Percentiles rank a stretch among this genome's conserved stretches.
Evolutionary conservation across 495 filamentous ascomycete genomes (phyloP).

Genomic region (Poronia punctata): DNA sequence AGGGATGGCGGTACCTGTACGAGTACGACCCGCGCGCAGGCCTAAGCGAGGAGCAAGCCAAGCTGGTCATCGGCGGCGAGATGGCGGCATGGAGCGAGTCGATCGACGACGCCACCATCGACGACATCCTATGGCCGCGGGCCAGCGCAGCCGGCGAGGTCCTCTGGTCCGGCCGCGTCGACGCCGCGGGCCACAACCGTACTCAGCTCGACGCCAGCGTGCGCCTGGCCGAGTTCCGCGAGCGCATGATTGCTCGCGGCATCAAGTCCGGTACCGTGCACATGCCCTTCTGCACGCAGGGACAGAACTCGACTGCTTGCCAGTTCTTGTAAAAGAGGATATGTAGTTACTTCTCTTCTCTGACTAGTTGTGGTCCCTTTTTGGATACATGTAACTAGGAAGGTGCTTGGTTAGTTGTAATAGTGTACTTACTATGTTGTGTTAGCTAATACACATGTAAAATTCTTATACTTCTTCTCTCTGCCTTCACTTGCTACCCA

Average conservation of each 20-base stretch:
- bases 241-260: constrained; percentile 60
- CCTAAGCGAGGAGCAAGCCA: constrained; percentile 47
- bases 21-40: constrained; percentile 61
- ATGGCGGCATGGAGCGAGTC: constrained; percentile 73
- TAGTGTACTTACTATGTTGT: no score
- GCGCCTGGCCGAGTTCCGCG: constrained; percentile 62
- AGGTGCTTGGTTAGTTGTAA: no score
- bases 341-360: no score
- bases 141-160: constrained; percentile 65
- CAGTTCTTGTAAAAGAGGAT: background rate
- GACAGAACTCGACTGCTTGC: constrained; percentile 29
- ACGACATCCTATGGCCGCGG: constrained; percentile 70
- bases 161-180: constrained; percentile 62
- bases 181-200: constrained; percentile 54
- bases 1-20: constrained; percentile 76
- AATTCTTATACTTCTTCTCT: no score
- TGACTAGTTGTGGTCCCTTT: no score
- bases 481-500: no score
- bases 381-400: no score
- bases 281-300: constrained; percentile 48
- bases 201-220: constrained; percentile 58
- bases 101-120: constrained; percentile 61
- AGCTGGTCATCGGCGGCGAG: constrained; percentile 70
- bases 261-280: constrained; percentile 52
- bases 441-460: no score